phyloP scores from a whole-genome alignment of 306 rosid genomes.

The Cucurbita ficifolia region DNA sequence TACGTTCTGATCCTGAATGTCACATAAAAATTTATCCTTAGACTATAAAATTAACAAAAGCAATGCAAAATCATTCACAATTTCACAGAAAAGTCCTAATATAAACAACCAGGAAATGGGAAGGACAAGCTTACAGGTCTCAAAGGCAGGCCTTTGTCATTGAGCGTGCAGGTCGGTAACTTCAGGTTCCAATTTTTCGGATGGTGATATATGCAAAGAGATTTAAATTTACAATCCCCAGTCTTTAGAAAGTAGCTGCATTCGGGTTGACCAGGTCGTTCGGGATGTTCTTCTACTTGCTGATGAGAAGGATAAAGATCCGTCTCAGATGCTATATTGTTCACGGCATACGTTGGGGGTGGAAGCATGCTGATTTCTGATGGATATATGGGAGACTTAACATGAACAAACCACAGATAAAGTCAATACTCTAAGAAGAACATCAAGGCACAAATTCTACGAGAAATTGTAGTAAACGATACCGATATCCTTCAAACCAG shows the following conservation, averaged over 20 bases:
- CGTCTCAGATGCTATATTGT: constrained; percentile 36
- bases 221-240: constrained; percentile 74
- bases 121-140: constrained; percentile 60
- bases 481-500: neutral
- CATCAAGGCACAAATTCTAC: neutral
- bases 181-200: constrained; percentile 48
- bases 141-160: constrained; percentile 87
- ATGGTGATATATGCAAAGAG: constrained; percentile 82
- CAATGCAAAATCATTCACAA: neutral
- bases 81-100: neutral
- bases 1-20: constrained; percentile 56
- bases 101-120: constrained; percentile 1
- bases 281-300: constrained; percentile 55
- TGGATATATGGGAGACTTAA: constrained; percentile 57
- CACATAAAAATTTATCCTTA: neutral
- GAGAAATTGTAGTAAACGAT: neutral
- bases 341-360: constrained; percentile 41
- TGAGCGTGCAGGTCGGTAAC: constrained; percentile 36
- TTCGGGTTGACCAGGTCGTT: constrained; percentile 87
- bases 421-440: neutral
- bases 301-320: constrained; percentile 38
- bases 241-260: constrained; percentile 82
- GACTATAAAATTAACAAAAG: neutral
- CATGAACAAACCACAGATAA: constrained; percentile 27
- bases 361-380: constrained; percentile 49